Evolutionary conservation across 768 basidiomycete species (phyloP).

Genomic region (Serpula lacrymans): DNA sequence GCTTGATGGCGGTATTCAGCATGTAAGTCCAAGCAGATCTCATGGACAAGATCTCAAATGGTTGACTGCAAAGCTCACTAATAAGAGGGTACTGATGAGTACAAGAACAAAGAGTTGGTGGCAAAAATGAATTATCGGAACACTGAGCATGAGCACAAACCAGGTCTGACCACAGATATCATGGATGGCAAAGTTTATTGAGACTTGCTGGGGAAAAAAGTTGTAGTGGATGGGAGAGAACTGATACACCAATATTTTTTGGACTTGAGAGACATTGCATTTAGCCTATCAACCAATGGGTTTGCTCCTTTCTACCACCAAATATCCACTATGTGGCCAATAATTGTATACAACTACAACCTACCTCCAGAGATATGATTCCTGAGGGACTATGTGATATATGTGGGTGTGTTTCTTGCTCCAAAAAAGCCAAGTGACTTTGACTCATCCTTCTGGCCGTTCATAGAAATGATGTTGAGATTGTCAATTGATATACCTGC

Average conservation of each 20-base stretch:
- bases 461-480: slow-evolving; percentile 31
- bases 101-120: slow-evolving; percentile 15
- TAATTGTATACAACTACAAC: slow-evolving; percentile 41
- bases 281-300: too few species aligned
- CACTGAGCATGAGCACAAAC: slow-evolving; percentile 13
- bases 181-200: slow-evolving; percentile 33
- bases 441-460: slow-evolving; percentile 34
- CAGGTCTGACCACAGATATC: slow-evolving; percentile 29
- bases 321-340: slow-evolving; percentile 37
- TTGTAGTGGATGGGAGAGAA: too few species aligned
- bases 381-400: too few species aligned
- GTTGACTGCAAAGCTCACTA: too few species aligned
- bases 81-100: too few species aligned
- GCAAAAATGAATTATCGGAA: slow-evolving; percentile 28
- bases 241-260: too few species aligned
- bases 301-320: too few species aligned
- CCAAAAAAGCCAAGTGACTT: slow-evolving; percentile 38
- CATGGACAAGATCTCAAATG: too few species aligned
- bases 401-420: slow-evolving; percentile 41
- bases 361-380: slow-evolving; percentile 37
- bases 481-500: slow-evolving; percentile 36
- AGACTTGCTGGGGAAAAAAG: slow-evolving; percentile 14
- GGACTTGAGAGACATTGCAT: too few species aligned
- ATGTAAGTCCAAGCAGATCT: too few species aligned
- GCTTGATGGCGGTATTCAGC: too few species aligned